Conservation (phyloP, 2,329 filamentous ascomycete species). For the Dactylonectria estremocensis region DNA sequence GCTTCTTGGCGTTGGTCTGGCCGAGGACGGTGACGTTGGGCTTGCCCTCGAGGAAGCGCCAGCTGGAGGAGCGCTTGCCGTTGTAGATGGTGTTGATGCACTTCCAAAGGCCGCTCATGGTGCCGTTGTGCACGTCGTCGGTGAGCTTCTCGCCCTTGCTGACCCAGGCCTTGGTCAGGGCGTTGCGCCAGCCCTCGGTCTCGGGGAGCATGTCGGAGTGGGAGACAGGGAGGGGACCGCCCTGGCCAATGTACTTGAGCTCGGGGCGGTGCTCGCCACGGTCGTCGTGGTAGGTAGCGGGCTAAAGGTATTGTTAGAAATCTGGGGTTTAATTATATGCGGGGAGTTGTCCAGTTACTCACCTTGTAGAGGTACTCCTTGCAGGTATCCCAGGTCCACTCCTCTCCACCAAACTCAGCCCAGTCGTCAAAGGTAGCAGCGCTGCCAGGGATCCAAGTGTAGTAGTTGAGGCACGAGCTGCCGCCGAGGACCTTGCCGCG, state of each 20-base stretch:
- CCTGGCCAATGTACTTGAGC: slow-evolving; percentile 65
- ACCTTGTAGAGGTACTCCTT: slow-evolving; percentile 68
- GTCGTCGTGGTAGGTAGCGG: slow-evolving; percentile 72
- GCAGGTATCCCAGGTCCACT: slow-evolving; percentile 68
- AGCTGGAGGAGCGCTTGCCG: slow-evolving; percentile 68
- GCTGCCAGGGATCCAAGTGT: slow-evolving; percentile 74
- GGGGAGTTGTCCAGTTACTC: neutral
- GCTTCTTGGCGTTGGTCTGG: slow-evolving; percentile 64
- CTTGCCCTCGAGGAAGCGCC: slow-evolving; percentile 66
- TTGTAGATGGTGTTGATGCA: slow-evolving; percentile 71
- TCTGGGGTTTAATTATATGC: neutral
- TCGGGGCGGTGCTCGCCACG: slow-evolving; percentile 59
- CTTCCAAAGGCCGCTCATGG: slow-evolving; percentile 68
- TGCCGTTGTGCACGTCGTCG: slow-evolving; percentile 70
- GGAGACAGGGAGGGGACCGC: slow-evolving; percentile 68
- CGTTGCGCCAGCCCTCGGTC: slow-evolving; percentile 65
- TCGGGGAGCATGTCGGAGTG: slow-evolving; percentile 70
- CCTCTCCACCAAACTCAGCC: slow-evolving; percentile 80
- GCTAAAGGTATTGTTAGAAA: slow-evolving; percentile 28
- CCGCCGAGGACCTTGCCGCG: slow-evolving; percentile 73
- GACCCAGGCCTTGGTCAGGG: slow-evolving; percentile 66
- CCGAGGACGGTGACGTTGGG: slow-evolving; percentile 68
- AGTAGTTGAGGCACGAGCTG: slow-evolving; percentile 73
- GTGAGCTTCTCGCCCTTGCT: slow-evolving; percentile 65
- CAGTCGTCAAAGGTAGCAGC: slow-evolving; percentile 76